Conservation (phyloP, 345 rosid genomes). For the Corchorus capsularis region DNA sequence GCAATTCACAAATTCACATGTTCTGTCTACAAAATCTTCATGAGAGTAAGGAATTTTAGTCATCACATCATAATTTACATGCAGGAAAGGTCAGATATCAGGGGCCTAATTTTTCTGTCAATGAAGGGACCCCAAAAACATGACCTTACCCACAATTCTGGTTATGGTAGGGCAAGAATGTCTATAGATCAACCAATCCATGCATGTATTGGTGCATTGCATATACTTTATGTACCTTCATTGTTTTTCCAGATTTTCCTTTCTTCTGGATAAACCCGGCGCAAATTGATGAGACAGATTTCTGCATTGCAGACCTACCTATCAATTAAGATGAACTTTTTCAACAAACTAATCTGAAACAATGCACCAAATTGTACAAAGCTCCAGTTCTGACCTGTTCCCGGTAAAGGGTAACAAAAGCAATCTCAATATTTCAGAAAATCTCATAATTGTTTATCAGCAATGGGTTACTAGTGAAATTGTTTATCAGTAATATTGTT, state of each 20-base stretch:
- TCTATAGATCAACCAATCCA: conserved; percentile 6
- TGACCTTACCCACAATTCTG: background rate
- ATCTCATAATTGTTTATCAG: too few species aligned
- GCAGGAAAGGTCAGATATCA: background rate
- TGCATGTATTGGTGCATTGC: conserved; percentile 10
- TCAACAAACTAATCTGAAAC: too few species aligned
- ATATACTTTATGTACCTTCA: background rate
- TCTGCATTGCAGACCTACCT: background rate
- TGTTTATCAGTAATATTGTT: too few species aligned
- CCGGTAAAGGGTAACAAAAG: too few species aligned
- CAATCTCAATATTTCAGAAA: too few species aligned
- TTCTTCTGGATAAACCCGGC: background rate
- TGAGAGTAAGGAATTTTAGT: conserved; percentile 24
- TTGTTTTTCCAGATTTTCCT: background rate
- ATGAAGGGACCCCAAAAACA: background rate
- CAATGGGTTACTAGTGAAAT: too few species aligned
- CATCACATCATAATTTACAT: conserved; percentile 23
- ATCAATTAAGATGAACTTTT: background rate
- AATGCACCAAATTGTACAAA: too few species aligned
- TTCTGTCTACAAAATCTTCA: conserved; percentile 24
- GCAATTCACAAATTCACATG: conserved; percentile 38
- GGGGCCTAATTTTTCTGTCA: background rate
- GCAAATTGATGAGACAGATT: background rate
- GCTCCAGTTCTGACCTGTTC: background rate
- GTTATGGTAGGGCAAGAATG: conserved; percentile 13